Base-by-base conservation (phyloP, 1,139 yeast genomes). In the Yamadazyma dushanensis region DNA sequence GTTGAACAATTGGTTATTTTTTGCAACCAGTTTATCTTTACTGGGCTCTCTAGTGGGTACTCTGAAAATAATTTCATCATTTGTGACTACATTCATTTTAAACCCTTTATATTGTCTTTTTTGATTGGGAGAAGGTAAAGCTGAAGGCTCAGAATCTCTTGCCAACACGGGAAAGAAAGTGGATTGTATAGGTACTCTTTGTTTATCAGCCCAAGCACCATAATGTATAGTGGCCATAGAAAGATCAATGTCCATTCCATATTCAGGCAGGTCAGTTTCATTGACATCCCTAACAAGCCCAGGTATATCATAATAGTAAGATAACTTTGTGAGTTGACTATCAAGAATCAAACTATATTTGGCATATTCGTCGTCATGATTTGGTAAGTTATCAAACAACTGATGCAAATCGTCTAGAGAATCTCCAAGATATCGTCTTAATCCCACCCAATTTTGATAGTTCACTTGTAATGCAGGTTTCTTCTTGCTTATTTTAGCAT, bases 141-240 rank as follows among this genome's bases (percentile, higher is more conserved):
- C 50, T 1, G 71, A 63, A 0, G 84, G 80, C 5, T 53, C 49
- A 1, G 80, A 60, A 49, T 87, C 87, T 32, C 82, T 63, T 21
- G 85, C 78, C 6, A 80, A 57, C 0, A 75, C 57, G 0, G 98
- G 98, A 42, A 83, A 78, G 26, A 92, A 64, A 63, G 81, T 64
- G 8, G 68, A 61, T 42, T 83, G 92, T 8, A 90, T 52, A 1
- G 82, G 76, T 2, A 71, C 70, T 16, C 96, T 57, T 56, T 92
- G 95, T 30, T 90, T 76, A 42, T 90, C 95, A 0, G 97, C 85
- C 97, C 97, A 90, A 0, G 98, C 95, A 0, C 98, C 98, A 52
- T 87, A 90, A 47, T 83, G 83, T 1, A 88, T 64, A 0, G 87
- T 81, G 0, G 90, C 81, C 42, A 76, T 73, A 1, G 75, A 70